phyloP scores from a whole-genome alignment of 164 flowering plant species.

The Nymphaea colorata region DNA sequence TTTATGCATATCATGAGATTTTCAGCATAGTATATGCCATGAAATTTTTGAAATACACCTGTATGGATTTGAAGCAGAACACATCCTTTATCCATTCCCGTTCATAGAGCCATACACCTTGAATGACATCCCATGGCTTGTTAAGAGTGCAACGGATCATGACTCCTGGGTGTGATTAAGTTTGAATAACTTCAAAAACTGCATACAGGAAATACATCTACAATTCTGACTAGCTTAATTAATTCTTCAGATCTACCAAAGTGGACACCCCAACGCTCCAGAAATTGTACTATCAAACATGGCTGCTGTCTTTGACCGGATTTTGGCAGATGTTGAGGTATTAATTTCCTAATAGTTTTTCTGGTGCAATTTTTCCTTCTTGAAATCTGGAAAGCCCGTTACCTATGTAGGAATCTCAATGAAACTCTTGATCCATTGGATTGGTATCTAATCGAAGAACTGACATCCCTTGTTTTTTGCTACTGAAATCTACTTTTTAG shows the following conservation, averaged over 20 bases:
- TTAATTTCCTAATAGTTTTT: neutral
- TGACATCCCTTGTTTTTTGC: neutral
- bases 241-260: slow-evolving; percentile 51
- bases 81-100: neutral
- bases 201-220: too few relatives aligned
- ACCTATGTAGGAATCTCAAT: neutral
- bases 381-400: neutral
- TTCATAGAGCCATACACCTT: too few relatives aligned
- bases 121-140: too few relatives aligned
- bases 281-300: slow-evolving; percentile 66
- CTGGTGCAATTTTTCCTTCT: neutral
- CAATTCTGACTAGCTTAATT: neutral
- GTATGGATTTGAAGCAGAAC: neutral
- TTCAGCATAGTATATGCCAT: neutral
- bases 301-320: slow-evolving; percentile 60
- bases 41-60: neutral
- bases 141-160: too few relatives aligned
- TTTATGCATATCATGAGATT: neutral
- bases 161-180: too few relatives aligned
- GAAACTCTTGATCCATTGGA: neutral
- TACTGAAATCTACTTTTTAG: neutral
- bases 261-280: slow-evolving; percentile 59
- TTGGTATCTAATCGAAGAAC: neutral
- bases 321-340: slow-evolving; percentile 70
- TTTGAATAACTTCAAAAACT: too few relatives aligned